Evolutionary conservation across 306 rosid species (phyloP), one percentile per base, ranked within the genome.

Genomic region (Coriaria nepalensis): DNA sequence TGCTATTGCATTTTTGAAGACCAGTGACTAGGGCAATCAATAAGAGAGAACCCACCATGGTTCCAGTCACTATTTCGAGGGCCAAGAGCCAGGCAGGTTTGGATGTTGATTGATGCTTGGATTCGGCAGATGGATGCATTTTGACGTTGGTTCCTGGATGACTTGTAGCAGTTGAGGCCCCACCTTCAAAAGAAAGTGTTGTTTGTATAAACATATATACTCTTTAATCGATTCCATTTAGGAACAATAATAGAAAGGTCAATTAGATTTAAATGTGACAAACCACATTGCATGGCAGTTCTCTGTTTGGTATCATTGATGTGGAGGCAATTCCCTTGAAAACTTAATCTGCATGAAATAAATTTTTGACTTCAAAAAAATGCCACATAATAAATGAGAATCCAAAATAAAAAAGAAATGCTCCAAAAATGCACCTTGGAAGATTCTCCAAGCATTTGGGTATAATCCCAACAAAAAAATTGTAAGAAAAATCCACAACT

Each of bases 321-420:
- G 54, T 82, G 82, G 54, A 92, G 73, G 79, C 99, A 92, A 69
- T 92, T 92, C 53, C 96, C 93, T 78, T 69, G 96, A 67, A 86
- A 92, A 69, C 78, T 79, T 49, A 72, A 52, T 64, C 98, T 92
- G 79, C 52, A 66, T 52, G 69, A 52, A 47, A 62, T 40, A 50
- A 39, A 47, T 39, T 20, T 20, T 20, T 20, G 1, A 20, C 3
- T 20, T 20, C 3, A 1, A 20, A 20, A 20, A 20, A 20, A 20
- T 20, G 29, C 3, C 29, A 1, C 29, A 20, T 20, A 20, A 20
- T 42, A 45, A 37, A 63, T 58, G 42, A 48, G 47, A 40, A 59
- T n/a, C 13, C 5, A 37, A 20, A 38, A 37, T 9, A 13, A 47
- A 7, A 47, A 33, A 48, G 15, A 14, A n/a, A 34, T 12, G 13